Percentiles rank a stretch among this genome's conserved stretches.
Evolutionary conservation across 257 asterid genomes (phyloP).

Genomic region (Capsicum baccatum): DNA sequence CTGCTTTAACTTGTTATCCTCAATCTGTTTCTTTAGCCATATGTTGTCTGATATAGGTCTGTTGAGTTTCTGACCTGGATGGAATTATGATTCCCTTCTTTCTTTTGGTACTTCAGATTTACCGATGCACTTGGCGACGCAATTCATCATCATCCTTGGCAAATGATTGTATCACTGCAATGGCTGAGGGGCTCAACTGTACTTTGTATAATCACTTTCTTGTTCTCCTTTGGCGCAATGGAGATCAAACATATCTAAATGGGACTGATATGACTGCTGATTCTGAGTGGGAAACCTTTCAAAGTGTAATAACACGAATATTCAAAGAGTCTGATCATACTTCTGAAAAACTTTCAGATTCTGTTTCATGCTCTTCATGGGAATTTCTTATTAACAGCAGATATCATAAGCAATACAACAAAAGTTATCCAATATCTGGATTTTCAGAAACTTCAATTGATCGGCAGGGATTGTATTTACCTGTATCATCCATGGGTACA

Average conservation of each 20-base stretch:
- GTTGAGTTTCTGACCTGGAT: slow-evolving; percentile 20
- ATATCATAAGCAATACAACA: slow-evolving; percentile 64
- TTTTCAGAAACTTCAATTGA: slow-evolving; percentile 49
- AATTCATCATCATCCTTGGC: slow-evolving; percentile 87
- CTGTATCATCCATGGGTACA: slow-evolving; percentile 40
- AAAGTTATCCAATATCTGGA: slow-evolving; percentile 50
- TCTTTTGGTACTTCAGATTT: slow-evolving; percentile 51
- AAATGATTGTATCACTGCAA: slow-evolving; percentile 79
- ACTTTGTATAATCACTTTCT: slow-evolving; percentile 71
- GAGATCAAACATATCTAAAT: slow-evolving; percentile 56
- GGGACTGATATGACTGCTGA: slow-evolving; percentile 57
- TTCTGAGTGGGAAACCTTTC: slow-evolving; percentile 87
- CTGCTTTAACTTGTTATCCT: slow-evolving; percentile 17
- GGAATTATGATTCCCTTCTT: not conserved
- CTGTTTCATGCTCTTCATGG: slow-evolving; percentile 75
- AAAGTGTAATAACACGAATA: slow-evolving; percentile 55
- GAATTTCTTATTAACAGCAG: slow-evolving; percentile 79
- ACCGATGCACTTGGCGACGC: slow-evolving; percentile 75
- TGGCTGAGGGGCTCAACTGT: slow-evolving; percentile 84
- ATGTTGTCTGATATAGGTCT: slow-evolving; percentile 11
- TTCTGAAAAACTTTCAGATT: slow-evolving; percentile 45
- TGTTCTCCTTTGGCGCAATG: slow-evolving; percentile 71
- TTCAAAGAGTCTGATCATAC: slow-evolving; percentile 46
- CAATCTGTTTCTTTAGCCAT: not conserved
- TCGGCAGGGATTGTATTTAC: slow-evolving; percentile 45